Evolutionary conservation across 164 flowering plant species (phyloP).

Genomic region (Saururus chinensis): DNA sequence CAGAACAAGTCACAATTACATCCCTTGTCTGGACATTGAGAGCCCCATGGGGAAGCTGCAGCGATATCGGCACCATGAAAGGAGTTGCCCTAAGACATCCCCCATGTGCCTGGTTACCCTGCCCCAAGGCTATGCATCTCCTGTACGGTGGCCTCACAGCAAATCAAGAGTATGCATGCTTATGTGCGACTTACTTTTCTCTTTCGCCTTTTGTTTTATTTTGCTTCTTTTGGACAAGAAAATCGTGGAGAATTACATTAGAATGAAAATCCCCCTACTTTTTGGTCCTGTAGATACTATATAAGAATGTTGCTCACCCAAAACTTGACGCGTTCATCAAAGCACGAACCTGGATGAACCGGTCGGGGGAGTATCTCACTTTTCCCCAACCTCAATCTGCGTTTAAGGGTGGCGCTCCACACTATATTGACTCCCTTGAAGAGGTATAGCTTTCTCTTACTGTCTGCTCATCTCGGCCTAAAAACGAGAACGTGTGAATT

Average conservation of each 20-base stretch:
- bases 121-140: conserved; percentile 53
- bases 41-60: conserved; percentile 33
- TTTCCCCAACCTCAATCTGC: conserved; percentile 66
- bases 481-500: too few species aligned
- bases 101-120: conserved; percentile 84
- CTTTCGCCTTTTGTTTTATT: background rate
- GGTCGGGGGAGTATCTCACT: conserved; percentile 59
- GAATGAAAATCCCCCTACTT: background rate
- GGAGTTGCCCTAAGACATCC: conserved; percentile 71
- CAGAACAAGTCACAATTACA: conserved; percentile 80
- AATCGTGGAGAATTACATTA: background rate
- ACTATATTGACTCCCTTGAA: conserved; percentile 78
- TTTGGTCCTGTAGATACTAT: conserved; percentile 40
- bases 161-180: conserved; percentile 48
- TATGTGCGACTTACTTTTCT: background rate
- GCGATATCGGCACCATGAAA: conserved; percentile 67
- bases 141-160: conserved; percentile 84
- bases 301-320: conserved; percentile 83
- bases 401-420: conserved; percentile 57
- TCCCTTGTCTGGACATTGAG: conserved; percentile 86
- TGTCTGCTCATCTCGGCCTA: too few species aligned
- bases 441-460: conserved; percentile 40
- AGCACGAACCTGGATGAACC: conserved; percentile 51
- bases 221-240: background rate
- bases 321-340: conserved; percentile 65